Conservation (phyloP, 805 yeast genomes). For the Metschnikowia henanensis region DNA sequence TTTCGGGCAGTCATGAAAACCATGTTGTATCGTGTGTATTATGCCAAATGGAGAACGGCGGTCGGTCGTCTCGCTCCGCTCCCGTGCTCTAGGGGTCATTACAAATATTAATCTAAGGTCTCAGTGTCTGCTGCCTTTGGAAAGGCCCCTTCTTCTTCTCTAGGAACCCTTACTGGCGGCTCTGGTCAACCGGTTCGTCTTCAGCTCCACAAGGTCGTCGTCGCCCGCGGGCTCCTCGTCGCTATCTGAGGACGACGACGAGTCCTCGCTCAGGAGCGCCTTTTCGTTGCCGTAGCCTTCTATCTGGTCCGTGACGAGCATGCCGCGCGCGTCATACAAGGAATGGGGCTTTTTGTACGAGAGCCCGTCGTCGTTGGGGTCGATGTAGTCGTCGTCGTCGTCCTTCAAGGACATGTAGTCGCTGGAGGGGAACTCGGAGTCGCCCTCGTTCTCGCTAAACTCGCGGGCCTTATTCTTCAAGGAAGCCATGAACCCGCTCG, state of each 20-base stretch:
- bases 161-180: slow-evolving; percentile 39
- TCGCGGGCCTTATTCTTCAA: slow-evolving; percentile 44
- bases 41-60: no score
- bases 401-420: slow-evolving; percentile 19
- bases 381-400: slow-evolving; percentile 65
- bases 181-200: slow-evolving; percentile 34
- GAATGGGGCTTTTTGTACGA: slow-evolving; percentile 68
- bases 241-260: slow-evolving; percentile 31
- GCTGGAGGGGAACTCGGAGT: slow-evolving; percentile 3
- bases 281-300: slow-evolving; percentile 10
- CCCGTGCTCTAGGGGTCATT: slow-evolving; percentile 3
- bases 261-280: slow-evolving; percentile 26
- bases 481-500: slow-evolving; percentile 36
- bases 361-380: slow-evolving; percentile 81
- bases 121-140: slow-evolving; percentile 1
- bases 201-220: slow-evolving; percentile 23
- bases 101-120: slow-evolving; percentile 1
- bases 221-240: slow-evolving; percentile 25
- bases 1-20: no score
- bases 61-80: slow-evolving; percentile 10
- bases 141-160: background rate
- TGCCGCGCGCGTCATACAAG: slow-evolving; percentile 47
- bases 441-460: slow-evolving; percentile 16
- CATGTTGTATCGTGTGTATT: no score
- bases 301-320: slow-evolving; percentile 17